These are phyloP conservation scores for Paratinospora sagittata DNA, from an alignment of 164 flowering plant genomes.

Conservation along the genomic window DNA sequence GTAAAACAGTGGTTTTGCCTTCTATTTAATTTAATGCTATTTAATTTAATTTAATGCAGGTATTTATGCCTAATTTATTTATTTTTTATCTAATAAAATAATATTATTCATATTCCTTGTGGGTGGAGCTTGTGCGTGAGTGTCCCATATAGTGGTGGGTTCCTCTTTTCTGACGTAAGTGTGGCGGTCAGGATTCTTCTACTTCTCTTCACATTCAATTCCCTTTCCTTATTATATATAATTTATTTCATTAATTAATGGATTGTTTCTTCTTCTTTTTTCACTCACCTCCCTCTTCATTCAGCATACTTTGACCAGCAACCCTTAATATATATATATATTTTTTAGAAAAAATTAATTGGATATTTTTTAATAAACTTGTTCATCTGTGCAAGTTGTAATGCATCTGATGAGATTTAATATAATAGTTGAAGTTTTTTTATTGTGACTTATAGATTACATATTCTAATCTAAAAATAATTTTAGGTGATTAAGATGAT, in stretches of 20 bases:
- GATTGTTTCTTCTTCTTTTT: neutral
- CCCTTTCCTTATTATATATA: neutral
- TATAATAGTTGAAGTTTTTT: too few species aligned
- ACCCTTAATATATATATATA: neutral
- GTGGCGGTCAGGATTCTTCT: constrained; percentile 6
- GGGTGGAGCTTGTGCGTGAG: constrained; percentile 9
- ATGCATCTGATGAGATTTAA: too few species aligned
- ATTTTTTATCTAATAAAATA: neutral
- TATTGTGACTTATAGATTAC: too few species aligned
- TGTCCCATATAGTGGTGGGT: constrained; percentile 9
- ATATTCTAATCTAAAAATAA: too few species aligned
- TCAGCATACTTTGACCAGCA: neutral
- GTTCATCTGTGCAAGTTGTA: too few species aligned
- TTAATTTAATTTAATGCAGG: neutral
- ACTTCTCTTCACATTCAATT: neutral
- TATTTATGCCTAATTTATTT: constrained; percentile 1
- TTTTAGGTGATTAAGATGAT: too few species aligned
- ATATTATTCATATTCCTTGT: constrained; percentile 3
- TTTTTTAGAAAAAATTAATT: too few species aligned
- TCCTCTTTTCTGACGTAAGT: constrained; percentile 20
- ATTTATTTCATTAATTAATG: neutral
- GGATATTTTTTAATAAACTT: too few species aligned
- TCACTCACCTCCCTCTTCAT: neutral
- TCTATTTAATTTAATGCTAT: neutral
- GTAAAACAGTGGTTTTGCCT: constrained; percentile 15